Evolutionary conservation across 2,329 filamentous ascomycete species (phyloP), one percentile per base, ranked within the genome.

Genomic region (Metarhizium brunneum): DNA sequence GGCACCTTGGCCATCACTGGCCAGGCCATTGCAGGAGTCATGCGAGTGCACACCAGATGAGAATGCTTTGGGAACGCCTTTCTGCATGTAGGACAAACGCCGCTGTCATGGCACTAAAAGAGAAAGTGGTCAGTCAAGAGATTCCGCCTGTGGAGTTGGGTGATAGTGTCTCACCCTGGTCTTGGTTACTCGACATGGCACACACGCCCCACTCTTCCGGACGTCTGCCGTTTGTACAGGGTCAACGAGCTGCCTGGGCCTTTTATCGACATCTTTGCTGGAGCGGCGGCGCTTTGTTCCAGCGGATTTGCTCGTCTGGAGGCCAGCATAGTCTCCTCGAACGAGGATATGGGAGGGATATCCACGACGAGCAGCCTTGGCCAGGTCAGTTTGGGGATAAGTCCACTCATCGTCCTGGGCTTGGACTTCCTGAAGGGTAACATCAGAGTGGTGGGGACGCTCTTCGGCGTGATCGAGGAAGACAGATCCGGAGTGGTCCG

Each of bases 121-220:
- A 52, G 58, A 60, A 60, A 49, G 16, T 55, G 59, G 55, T 69
- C 64, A 69, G 68, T 61, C 60, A 47, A 47, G 57, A 52, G 49
- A 57, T 50, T 53, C 50, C 43, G 53, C 50, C 40, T 56, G 54
- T 51, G 57, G 57, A 59, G 52, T 54, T 54, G 55, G 55, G 57
- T 40, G 54, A 52, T 50, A 32, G 55, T 65, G 63, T 65, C 75
- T 72, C 71, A 79, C 77, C 61, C 68, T 66, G 61, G 73, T 72
- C 68, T 77, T 79, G 60, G 70, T 71, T 58, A 75, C 69, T 60
- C 72, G 75, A 64, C 77, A 80, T 56, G 71, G 72, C 54, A 74
- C 68, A 61, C 77, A 80, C 38, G 77, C 75, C 56, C 73, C 73
- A 61, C 68, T 69, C 63, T 76, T 74, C 60, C 77, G 75, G 54